A percentile compares a stretch with the other conserved stretches of the same genome.
Evolutionary conservation across 73 alveolate species (phyloP).

Genomic region (Paramecium caudatum): DNA sequence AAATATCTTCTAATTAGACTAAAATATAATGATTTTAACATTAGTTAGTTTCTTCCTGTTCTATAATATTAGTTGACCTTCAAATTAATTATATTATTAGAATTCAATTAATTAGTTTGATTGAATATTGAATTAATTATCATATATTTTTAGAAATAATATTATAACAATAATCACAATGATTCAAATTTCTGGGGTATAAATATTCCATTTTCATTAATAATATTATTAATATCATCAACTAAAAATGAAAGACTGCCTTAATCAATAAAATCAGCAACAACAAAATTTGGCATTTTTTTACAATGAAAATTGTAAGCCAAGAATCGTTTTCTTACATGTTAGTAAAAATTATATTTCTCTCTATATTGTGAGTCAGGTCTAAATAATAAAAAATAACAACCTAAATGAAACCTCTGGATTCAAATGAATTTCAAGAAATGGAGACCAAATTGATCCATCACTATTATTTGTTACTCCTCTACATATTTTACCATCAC

Average conservation of each 20-base stretch:
- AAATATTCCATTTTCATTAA: background rate
- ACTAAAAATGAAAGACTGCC: slow-evolving; percentile 24
- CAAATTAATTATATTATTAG: too few relatives aligned
- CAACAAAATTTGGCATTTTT: slow-evolving; percentile 21
- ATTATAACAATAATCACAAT: background rate
- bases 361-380: slow-evolving; percentile 21
- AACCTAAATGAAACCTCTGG: slow-evolving; percentile 12
- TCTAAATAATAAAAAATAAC: background rate
- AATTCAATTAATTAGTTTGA: too few relatives aligned
- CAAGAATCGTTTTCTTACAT: background rate
- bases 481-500: background rate
- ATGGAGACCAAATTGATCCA: slow-evolving; percentile 45
- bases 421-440: slow-evolving; percentile 50
- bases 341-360: slow-evolving; percentile 33
- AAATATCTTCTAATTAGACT: too few relatives aligned
- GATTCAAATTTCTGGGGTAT: background rate
- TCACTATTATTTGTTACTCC: background rate
- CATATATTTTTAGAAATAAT: background rate
- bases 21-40: too few relatives aligned
- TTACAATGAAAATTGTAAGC: background rate
- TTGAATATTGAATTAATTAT: too few relatives aligned
- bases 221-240: slow-evolving; percentile 2
- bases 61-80: too few relatives aligned
- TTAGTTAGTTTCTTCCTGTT: too few relatives aligned
- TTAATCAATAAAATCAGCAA: slow-evolving; percentile 60